These are phyloP conservation scores for Diplodia intermedia DNA, from an alignment of 2,329 filamentous ascomycete genomes.

Conservation along the genomic window DNA sequence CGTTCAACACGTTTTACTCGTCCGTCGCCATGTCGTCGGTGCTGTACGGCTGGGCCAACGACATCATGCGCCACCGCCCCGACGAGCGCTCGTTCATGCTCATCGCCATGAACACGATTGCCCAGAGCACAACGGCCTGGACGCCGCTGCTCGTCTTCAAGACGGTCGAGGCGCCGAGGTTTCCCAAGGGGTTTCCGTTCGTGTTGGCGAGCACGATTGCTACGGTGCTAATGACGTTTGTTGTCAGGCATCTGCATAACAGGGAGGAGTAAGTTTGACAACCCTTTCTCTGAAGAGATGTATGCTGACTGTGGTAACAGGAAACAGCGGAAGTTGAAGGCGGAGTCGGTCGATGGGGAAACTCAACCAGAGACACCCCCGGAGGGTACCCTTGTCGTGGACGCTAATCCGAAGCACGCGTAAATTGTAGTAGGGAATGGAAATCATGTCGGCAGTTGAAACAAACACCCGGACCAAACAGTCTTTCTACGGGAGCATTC, in stretches of 20 bases:
- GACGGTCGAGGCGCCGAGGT: conserved; percentile 54
- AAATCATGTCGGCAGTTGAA: not conserved
- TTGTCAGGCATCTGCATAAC: conserved; percentile 32
- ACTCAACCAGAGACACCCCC: conserved; percentile 4
- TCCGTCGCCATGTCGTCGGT: conserved; percentile 62
- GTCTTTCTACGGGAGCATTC: too few species aligned
- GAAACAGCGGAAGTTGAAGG: conserved; percentile 4
- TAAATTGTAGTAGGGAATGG: not conserved
- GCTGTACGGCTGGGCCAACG: conserved; percentile 64
- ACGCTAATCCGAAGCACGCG: not conserved
- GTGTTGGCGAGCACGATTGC: conserved; percentile 49
- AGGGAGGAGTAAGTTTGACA: conserved; percentile 33
- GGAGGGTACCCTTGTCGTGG: not conserved
- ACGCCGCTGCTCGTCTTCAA: conserved; percentile 61
- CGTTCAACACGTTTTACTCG: conserved; percentile 59
- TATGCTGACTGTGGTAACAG: not conserved
- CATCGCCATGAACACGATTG: conserved; percentile 60
- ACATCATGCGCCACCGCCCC: conserved; percentile 54
- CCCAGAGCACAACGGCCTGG: conserved; percentile 64
- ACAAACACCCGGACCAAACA: too few species aligned
- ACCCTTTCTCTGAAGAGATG: too few species aligned
- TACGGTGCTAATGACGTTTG: conserved; percentile 41
- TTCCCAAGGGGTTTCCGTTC: conserved; percentile 54
- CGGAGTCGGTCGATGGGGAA: conserved; percentile 2
- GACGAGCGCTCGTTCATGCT: conserved; percentile 59